phyloP scores from a whole-genome alignment of 805 yeast genomes.

The Suhomyces sp. region DNA sequence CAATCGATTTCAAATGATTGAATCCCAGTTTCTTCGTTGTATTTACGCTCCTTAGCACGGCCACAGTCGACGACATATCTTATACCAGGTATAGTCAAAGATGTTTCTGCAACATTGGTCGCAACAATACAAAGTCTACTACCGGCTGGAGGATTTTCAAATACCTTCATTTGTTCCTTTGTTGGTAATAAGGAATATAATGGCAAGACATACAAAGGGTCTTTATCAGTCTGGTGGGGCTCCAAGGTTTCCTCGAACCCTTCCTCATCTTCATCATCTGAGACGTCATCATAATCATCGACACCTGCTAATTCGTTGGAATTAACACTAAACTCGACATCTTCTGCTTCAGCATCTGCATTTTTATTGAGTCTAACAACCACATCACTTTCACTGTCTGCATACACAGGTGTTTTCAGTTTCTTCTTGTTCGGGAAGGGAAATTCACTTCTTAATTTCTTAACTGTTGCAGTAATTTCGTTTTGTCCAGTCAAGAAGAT shows the following conservation, averaged over 20 bases:
- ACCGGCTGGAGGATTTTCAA: conserved; percentile 80
- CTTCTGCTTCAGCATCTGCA: conserved; percentile 83
- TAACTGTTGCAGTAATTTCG: conserved; percentile 79
- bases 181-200: conserved; percentile 93
- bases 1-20: conserved; percentile 90
- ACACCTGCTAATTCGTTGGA: conserved; percentile 39
- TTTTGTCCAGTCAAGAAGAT: conserved; percentile 93
- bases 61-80: conserved; percentile 96
- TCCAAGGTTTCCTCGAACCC: conserved; percentile 73
- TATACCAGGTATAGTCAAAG: conserved; percentile 93
- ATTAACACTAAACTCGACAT: conserved; percentile 67
- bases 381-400: conserved; percentile 24
- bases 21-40: conserved; percentile 80
- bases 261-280: conserved; percentile 56
- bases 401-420: conserved; percentile 7
- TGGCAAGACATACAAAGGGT: conserved; percentile 88
- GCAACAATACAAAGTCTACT: conserved; percentile 90
- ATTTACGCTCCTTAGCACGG: conserved; percentile 83
- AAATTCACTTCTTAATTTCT: conserved; percentile 63
- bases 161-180: conserved; percentile 89
- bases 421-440: conserved; percentile 44
- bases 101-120: conserved; percentile 97
- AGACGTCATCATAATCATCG: conserved; percentile 53
- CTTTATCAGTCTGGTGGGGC: conserved; percentile 66
- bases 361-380: conserved; percentile 50